Evolutionary conservation across 1,284 basidiomycete genomes (phyloP), one percentile per base, ranked within the genome.

Genomic region (Leccinum subrobustum): DNA sequence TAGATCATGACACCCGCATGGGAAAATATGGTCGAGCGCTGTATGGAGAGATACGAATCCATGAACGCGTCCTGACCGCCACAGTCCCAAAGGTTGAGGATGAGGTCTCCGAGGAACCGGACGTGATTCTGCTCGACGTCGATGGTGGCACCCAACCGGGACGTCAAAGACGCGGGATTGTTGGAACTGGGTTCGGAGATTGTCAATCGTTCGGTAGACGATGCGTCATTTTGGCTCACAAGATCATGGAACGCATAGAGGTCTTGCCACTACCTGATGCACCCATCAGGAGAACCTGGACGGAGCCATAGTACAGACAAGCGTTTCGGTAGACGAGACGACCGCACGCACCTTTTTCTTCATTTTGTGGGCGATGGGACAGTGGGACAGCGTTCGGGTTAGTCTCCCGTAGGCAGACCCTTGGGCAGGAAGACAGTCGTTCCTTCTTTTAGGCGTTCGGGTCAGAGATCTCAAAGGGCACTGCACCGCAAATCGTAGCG

Each of bases 101-200:
- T 87, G 68, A 97, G 87, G 74, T 95, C 93, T 18, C 95, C 95
- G 20, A 99, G 86, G 76, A 99, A 98, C 51, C 95, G 92, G 63
- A 99, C 93, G 70, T 98, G 95, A 65, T 96, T 96, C 73, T 96
- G 93, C 75, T 99, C 97, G 62, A 99, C 95, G 72, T 98, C 97
- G 65, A 98, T 95, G 1, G 96, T 99, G 23, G 95, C 95, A 25
- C 96, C 96, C 16, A 99, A 83, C 16, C 96, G 86, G 42, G 92
- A 84, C 3, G 96, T 98, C 64, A 97, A 85, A 54, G 91, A 91
- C 3, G 96, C 94, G 18, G 93, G 92, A 70, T 96, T 96, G 73
- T 96, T 96, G 44, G 95, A 96, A 75, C 94, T 96, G 70, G 53
- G 9, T 55, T 54, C 60, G 57, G 25, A 59, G 60, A 54, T 16